phyloP scores from a whole-genome alignment of 192 early-diverging fungal species.

The Podochytrium sp. region DNA sequence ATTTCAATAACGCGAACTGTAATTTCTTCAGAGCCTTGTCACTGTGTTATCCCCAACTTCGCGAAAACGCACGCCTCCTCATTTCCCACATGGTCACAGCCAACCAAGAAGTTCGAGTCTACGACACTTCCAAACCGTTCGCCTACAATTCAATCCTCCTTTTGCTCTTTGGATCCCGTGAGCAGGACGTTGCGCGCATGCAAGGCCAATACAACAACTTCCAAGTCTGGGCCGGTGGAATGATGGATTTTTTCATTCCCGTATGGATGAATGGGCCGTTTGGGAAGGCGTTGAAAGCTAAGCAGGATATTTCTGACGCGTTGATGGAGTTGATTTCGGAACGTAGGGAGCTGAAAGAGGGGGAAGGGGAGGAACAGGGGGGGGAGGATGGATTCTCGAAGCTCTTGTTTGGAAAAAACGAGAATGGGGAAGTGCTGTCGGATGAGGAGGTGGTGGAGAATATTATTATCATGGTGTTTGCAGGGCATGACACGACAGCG shows the following conservation, averaged over 20 bases:
- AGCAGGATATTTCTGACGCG: neutral
- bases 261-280: neutral
- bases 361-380: too few relatives aligned
- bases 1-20: neutral
- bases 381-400: neutral
- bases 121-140: neutral
- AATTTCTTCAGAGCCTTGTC: neutral
- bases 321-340: neutral
- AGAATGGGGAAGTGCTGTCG: neutral
- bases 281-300: slow-evolving; percentile 9
- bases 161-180: slow-evolving; percentile 3
- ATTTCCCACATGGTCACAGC: neutral
- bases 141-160: slow-evolving; percentile 13
- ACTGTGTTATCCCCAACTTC: neutral
- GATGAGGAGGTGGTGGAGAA: slow-evolving; percentile 13
- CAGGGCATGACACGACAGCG: slow-evolving; percentile 21
- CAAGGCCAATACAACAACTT: neutral
- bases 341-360: neutral
- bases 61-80: neutral
- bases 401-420: neutral
- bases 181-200: neutral
- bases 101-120: neutral
- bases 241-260: slow-evolving; percentile 13
- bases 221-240: neutral
- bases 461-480: slow-evolving; percentile 1